Base-by-base conservation (phyloP, 2,329 filamentous ascomycete species). In the Grosmannia huntii region DNA sequence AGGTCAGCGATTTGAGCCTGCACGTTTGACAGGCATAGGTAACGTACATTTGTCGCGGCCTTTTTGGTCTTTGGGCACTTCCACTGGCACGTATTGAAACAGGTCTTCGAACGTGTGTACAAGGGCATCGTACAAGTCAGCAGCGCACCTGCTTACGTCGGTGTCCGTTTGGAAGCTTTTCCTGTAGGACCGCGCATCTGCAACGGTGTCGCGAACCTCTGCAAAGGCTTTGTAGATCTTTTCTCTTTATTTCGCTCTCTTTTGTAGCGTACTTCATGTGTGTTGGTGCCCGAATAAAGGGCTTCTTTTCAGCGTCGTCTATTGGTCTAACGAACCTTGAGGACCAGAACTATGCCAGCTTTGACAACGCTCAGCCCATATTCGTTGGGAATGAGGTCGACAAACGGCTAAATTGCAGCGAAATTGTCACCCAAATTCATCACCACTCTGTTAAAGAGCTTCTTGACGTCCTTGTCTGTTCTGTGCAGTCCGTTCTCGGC, bases 321-420 rank as follows among this genome's bases (percentile, higher is more conserved):
- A 23, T n/a, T 14, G 4, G 44, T 46, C 44, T 11, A 16, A 50
- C 48, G 16, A 25, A 52, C 50, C 16, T 33, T 7, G 7, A 53
- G 28, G 1, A 53, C 21, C 5, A 53, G 31, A n/a, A 33, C 51
- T n/a, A 53, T 53, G 31, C 51, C 51, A 14, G 33, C 51, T 21
- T 38, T 36, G 51, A 53, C 51, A 11, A 53, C 51, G 6, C 51
- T 38, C 51, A 53, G 31, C 11, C 51, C 51, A 38, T 38, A 53
- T 23, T 53, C 51, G 31, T 53, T 53, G 21, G 51, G 51, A 16
- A 53, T 53, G n/a, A 53, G 51, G 31, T 53, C 51, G 51, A 53
- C 33, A 41, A 53, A 53, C 4, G 51, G 51, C n/a, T 14, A 3
- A 19, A 53, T 53, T 9, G 6, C 14, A 5, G 36, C 21, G 31